phyloP scores from a whole-genome alignment of 2,329 filamentous ascomycete genomes.

The Aspergillus japonicus region DNA sequence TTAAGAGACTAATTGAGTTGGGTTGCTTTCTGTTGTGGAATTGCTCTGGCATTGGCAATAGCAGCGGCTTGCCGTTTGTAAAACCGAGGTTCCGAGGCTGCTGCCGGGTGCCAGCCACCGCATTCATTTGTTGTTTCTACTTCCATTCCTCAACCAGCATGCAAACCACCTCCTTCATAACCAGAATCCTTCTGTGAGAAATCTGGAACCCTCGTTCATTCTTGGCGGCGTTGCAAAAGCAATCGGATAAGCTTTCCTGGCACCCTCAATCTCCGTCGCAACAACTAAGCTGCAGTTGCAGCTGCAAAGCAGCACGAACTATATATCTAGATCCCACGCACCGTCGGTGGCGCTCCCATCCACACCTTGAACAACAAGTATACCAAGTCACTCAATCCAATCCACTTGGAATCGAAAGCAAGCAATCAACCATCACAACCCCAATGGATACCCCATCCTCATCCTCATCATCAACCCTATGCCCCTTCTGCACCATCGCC shows the following conservation, averaged over 20 bases:
- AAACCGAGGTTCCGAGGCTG: constrained; percentile 1
- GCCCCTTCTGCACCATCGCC: constrained; percentile 61
- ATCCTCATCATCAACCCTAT: constrained; percentile 28
- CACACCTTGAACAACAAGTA: too few relatives aligned
- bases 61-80: not conserved
- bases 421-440: not conserved
- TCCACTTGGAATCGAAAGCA: not conserved
- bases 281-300: too few relatives aligned
- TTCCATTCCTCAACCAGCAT: not conserved
- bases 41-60: too few relatives aligned
- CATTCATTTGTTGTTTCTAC: not conserved
- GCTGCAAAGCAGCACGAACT: not conserved
- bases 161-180: not conserved
- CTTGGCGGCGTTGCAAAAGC: not conserved
- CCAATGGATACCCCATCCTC: not conserved
- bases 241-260: not conserved
- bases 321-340: not conserved
- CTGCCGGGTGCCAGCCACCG: not conserved
- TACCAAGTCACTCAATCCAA: not conserved
- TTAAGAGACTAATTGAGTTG: too few relatives aligned
- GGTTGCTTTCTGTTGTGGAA: too few relatives aligned
- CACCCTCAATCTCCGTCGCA: too few relatives aligned
- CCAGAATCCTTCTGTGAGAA: not conserved
- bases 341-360: too few relatives aligned
- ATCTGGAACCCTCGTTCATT: not conserved